Evolutionary conservation across 345 rosid genomes (phyloP).

Genomic region (Draba incana): DNA sequence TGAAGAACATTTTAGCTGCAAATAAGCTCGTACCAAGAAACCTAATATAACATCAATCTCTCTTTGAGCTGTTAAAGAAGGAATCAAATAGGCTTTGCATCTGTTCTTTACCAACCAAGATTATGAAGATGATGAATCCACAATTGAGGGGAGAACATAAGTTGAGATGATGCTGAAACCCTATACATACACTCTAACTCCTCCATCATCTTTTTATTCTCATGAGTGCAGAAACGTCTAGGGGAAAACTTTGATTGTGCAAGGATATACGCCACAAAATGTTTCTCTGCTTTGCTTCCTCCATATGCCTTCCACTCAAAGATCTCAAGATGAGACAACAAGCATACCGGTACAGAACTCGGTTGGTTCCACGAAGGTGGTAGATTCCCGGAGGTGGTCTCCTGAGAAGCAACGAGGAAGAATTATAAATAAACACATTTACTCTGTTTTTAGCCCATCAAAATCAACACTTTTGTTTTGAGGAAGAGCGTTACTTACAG

Average conservation of each 20-base stretch:
- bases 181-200: background rate
- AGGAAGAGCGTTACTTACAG: slow-evolving; percentile 1
- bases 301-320: background rate
- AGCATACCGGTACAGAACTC: slow-evolving; percentile 23
- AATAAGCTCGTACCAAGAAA: too few relatives aligned
- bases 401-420: background rate
- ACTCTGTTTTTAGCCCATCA: background rate
- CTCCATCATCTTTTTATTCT: background rate
- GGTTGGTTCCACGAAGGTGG: slow-evolving; percentile 18
- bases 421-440: background rate
- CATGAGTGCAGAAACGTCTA: too few relatives aligned
- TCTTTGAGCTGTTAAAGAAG: too few relatives aligned
- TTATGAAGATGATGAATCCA: too few relatives aligned
- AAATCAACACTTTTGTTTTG: background rate
- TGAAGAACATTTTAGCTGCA: too few relatives aligned
- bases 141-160: background rate
- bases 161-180: slow-evolving; percentile 2
- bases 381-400: background rate
- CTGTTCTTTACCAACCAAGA: too few relatives aligned
- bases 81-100: too few relatives aligned
- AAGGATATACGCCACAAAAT: background rate
- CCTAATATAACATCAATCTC: too few relatives aligned
- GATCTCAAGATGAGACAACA: slow-evolving; percentile 15
- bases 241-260: background rate
- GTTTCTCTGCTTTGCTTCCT: background rate